Evolutionary conservation across 2,329 filamentous ascomycete genomes (phyloP), one percentile per base, ranked within the genome.

Genomic region (Penicillium sclerotiorum): DNA sequence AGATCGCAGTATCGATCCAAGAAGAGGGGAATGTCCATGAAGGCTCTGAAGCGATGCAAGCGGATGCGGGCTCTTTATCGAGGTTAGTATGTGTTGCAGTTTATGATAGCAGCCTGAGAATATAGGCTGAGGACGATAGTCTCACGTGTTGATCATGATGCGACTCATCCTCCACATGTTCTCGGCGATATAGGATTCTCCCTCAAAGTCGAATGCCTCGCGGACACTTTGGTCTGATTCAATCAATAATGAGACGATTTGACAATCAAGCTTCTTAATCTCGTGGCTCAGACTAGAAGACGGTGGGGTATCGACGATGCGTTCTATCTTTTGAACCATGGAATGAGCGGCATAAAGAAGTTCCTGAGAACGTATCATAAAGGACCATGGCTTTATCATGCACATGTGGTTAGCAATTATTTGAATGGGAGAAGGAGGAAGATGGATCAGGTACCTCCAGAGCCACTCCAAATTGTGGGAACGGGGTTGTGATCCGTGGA

Each of bases 1-100:
- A 63, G 55, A 21, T 64, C 59, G 21, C 62, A 63, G 32, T 58
- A 55, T 38, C 57, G 56, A 5, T 61, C 54, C 0, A 63, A 32
- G n/a, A 64, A 63, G 3, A 65, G 22, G 0, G 62, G 62, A 5
- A 59, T 46, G 21, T 63, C 61, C 37, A 56, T 44, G 11, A 65
- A 65, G 15, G 62, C 61, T 9, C 55, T 49, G 50, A 60, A 63
- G 1, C 61, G 59, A 23, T 64, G 61, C 1, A 62, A 45, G 21
- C 55, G 58, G 13, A 55, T 49, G 20, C 61, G 55, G 25, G 61
- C 53, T 12, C 62, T 65, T 6, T 4, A n/a, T n/a, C n/a, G n/a
- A n/a, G 21, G 5, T 17, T 23, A 13, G 23, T 42, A 27, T 37
- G 36, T 36, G 13, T 17, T 2, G 44, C 2, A 45, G 4, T 35